Percentiles rank a stretch among this genome's conserved stretches.
Conservation (phyloP, 768 basidiomycete genomes). For the Lactarius psammicola region DNA sequence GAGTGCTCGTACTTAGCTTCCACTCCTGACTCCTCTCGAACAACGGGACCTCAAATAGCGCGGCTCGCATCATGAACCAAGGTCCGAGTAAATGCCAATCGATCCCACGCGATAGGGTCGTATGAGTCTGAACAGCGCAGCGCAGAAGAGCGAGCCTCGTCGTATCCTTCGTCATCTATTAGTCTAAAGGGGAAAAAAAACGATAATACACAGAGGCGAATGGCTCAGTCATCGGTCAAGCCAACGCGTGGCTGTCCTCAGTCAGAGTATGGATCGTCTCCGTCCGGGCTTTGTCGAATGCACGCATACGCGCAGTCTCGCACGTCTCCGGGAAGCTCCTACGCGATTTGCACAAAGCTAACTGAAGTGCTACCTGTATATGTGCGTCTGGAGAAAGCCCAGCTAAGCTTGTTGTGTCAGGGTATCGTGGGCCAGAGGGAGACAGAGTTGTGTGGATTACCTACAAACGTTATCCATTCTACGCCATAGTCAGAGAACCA, state of each 20-base stretch:
- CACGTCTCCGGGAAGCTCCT: constrained; percentile 83
- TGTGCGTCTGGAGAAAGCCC: constrained; percentile 73
- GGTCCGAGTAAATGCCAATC: constrained; percentile 92
- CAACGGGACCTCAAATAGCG: constrained; percentile 55
- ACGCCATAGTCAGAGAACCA: constrained; percentile 82
- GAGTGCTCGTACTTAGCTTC: constrained; percentile 86
- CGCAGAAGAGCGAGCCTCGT: constrained; percentile 52
- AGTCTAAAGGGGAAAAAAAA: not conserved
- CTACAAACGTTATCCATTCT: constrained; percentile 78
- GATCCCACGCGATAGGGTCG: constrained; percentile 73
- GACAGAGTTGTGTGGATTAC: constrained; percentile 40
- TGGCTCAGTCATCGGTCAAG: constrained; percentile 64
- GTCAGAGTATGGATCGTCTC: constrained; percentile 82
- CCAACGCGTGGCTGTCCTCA: constrained; percentile 72
- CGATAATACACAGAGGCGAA: constrained; percentile 43
- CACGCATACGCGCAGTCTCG: constrained; percentile 85
- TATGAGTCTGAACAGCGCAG: constrained; percentile 70
- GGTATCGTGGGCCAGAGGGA: not conserved
- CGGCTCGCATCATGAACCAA: constrained; percentile 55
- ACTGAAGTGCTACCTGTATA: constrained; percentile 87
- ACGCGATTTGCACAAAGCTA: constrained; percentile 85
- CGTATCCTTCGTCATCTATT: constrained; percentile 16
- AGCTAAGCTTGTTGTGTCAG: constrained; percentile 36
- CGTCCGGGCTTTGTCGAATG: constrained; percentile 85
- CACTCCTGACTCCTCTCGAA: constrained; percentile 75